These are phyloP conservation scores for Lentinus polychrous DNA, from an alignment of 1,284 basidiomycete species.

Conservation along the genomic window DNA sequence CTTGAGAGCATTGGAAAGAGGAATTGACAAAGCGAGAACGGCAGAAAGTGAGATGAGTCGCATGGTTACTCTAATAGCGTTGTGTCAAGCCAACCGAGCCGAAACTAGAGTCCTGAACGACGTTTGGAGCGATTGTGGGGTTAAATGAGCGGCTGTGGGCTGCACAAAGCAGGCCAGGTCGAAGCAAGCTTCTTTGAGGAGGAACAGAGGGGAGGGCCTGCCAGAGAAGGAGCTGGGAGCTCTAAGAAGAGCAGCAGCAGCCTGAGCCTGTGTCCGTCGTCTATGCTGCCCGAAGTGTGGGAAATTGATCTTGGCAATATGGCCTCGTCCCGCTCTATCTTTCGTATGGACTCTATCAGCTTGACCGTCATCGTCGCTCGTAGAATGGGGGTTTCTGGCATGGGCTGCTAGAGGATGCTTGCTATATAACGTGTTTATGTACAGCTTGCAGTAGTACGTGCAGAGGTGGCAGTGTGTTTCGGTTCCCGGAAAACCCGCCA, in stretches of 20 bases:
- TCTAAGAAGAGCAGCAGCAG: background rate
- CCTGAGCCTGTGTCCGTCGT: background rate
- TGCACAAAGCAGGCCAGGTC: background rate
- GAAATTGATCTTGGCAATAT: slow-evolving; percentile 2
- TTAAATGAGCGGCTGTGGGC: background rate
- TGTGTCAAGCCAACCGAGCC: slow-evolving; percentile 1
- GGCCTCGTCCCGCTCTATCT: no score
- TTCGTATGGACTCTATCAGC: no score
- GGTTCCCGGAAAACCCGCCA: no score
- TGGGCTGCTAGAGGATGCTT: no score
- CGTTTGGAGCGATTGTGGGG: background rate
- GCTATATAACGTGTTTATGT: no score
- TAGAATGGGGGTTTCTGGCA: no score
- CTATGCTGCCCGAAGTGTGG: background rate
- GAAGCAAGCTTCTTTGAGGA: background rate
- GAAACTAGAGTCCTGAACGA: background rate
- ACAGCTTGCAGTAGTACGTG: no score
- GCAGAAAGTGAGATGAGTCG: slow-evolving; percentile 17
- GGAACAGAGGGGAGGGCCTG: background rate
- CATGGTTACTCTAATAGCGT: slow-evolving; percentile 15
- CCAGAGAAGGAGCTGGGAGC: background rate
- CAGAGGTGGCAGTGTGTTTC: no score
- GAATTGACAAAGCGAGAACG: slow-evolving; percentile 20
- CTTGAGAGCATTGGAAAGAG: slow-evolving; percentile 22
- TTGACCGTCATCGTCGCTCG: no score